Evolutionary conservation across 1,139 yeast species (phyloP), one percentile per base, ranked within the genome.

Genomic region (Eremothecium cymbalariae): DNA sequence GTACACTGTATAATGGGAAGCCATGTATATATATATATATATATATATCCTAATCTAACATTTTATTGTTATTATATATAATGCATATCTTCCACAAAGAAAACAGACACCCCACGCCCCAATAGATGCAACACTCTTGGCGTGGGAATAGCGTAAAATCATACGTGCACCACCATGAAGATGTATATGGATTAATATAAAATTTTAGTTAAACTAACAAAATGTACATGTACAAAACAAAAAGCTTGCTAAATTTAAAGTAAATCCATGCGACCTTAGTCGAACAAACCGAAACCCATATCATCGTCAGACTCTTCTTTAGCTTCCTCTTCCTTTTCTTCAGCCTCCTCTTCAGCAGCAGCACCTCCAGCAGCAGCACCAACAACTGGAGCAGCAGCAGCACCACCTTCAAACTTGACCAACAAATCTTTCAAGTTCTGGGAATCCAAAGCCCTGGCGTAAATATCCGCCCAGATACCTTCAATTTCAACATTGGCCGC

Each of bases 241-340:
- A 31, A 14, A 23, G 12, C 25, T 23, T 23, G 25, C 8, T 8
- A 23, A 23, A 8, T 8, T 11, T 28, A 25, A 15, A 28, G 22
- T 24, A 25, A 30, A 39, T 34, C 31, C 37, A 33, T 51, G 38
- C 34, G 42, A 35, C 34, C 55, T 66, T 78, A 79, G 70, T 79
- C 86, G 72, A 78, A 78, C 67, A 78, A 74, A 70, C 86, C 86
- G 79, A 78, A 76, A 55, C 85, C 86, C 86, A 78, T 77, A 68
- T 77, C 85, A 59, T 76, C 80, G 53, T 69, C 70, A 55, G 68
- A 76, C 55, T 69, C 79, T 60, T 71, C 72, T 50, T 65, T 75
- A 55, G 67, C 72, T 51, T 63, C 66, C 52, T 61, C 74, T 51
- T 65, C 80, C 48, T 63, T 77, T 35, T 53, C 77, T 40, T 64